Base-by-base conservation (phyloP, 441 rosid species). In the Bocquillonia castaneifolia region DNA sequence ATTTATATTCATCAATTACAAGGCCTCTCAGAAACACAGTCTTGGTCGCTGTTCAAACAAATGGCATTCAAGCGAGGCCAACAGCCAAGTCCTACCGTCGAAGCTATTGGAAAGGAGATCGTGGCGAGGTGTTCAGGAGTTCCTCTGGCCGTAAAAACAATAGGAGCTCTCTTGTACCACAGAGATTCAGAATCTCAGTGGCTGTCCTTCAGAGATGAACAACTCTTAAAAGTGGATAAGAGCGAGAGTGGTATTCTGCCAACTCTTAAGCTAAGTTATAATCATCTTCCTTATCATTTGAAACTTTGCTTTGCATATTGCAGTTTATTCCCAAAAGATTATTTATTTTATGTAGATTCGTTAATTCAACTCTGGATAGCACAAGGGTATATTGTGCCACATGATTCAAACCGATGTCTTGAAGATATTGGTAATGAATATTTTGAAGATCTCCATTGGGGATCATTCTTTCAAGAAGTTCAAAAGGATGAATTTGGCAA, bases 381-480 rank as follows among this genome's bases (percentile, higher is more conserved):
- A 23, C 73, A 71, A 22, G 79, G 75, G 18, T 74, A 61, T 63
- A 17, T 76, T 51, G 25, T 42, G 10, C 22, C 66, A 1, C 28
- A 54, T 3, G 58, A 56, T 20, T 20, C 42, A 23, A 50, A 5
- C 8, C 42, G 50, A 15, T 9, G 39, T 15, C 15, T 77, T 22
- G 69, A 72, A 37, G 67, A 63, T 8, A 25, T 45, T 6, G 76
- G 65, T 2, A 15, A 10, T 28, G 59, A 26, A 17, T 59, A 53
- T 56, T 69, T 77, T 31, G 37, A 31, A 28, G 69, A 76, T n/a
- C 47, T 71, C 3, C 18, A 64, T 34, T 53, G 20, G 23, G 42
- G 58, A 47, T 76, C 77, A 0, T 76, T 79, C 34, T 76, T 76
- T 28, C 75, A 79, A 29, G 76, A 79, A 18, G 63, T 68, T 6